Evolutionary conservation across 176 grass and related monocot species (phyloP).

Genomic region (Oryza coarctata): DNA sequence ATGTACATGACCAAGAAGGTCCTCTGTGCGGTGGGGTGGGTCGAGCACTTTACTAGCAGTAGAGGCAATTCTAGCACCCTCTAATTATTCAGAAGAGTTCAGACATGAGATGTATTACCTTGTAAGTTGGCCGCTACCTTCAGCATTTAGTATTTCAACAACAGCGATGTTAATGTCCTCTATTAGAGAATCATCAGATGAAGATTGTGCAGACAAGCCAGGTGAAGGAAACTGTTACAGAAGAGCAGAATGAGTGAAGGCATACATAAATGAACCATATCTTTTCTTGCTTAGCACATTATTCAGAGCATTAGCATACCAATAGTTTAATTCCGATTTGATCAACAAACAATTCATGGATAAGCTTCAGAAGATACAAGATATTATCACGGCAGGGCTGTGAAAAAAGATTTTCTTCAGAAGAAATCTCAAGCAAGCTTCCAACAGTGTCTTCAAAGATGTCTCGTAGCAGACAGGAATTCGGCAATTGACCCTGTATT

Average conservation of each 20-base stretch:
- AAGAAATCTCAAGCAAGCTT: conserved; percentile 68
- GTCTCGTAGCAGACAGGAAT: conserved; percentile 59
- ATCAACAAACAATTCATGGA: conserved; percentile 76
- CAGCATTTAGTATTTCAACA: conserved; percentile 59
- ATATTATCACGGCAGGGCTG: conserved; percentile 93
- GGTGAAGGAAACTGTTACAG: conserved; percentile 48
- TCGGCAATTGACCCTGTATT: conserved; percentile 58
- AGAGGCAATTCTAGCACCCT: not conserved
- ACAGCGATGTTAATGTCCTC: conserved; percentile 66
- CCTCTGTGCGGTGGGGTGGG: not conserved
- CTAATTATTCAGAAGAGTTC: not conserved
- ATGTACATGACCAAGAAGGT: not conserved
- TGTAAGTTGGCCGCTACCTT: conserved; percentile 54
- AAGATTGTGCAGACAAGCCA: conserved; percentile 46
- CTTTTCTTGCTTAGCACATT: conserved; percentile 27
- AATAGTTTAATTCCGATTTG: conserved; percentile 71
- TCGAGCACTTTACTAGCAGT: not conserved
- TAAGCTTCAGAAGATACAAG: conserved; percentile 87
- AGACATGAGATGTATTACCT: conserved; percentile 42
- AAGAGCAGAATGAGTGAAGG: conserved; percentile 13
- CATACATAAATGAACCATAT: conserved; percentile 8
- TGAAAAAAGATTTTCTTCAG: conserved; percentile 80
- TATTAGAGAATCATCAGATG: conserved; percentile 43
- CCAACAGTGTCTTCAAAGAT: conserved; percentile 88
- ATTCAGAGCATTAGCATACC: conserved; percentile 54